Percentiles rank a stretch among this genome's conserved stretches.
Evolutionary conservation across 2,329 filamentous ascomycete species (phyloP).

Genomic region (Colletotrichum phormii): DNA sequence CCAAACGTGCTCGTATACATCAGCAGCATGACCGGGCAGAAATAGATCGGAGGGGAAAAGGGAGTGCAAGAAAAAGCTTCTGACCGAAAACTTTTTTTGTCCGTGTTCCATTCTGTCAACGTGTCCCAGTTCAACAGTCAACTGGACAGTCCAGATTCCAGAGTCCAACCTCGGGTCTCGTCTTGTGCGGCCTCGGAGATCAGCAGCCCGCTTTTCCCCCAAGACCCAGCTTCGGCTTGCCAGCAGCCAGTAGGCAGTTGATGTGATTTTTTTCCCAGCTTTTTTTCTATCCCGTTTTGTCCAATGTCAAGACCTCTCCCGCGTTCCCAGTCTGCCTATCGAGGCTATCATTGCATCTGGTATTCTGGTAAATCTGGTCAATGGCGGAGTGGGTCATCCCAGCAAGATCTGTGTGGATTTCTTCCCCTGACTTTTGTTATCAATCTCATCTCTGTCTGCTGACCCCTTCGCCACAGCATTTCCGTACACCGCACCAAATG

Average conservation of each 20-base stretch:
- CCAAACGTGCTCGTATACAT: not conserved
- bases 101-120: not conserved
- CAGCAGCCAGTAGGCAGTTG: not conserved
- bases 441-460: not conserved
- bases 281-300: no score
- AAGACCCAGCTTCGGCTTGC: not conserved
- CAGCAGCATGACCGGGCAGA: not conserved
- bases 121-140: not conserved
- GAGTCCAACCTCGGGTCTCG: not conserved
- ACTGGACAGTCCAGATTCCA: not conserved
- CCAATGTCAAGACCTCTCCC: not conserved
- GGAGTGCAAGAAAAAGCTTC: no score
- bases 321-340: not conserved
- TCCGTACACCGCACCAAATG: no score
- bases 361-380: not conserved
- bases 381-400: not conserved
- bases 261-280: not conserved
- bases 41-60: not conserved
- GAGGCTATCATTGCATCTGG: not conserved
- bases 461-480: not conserved
- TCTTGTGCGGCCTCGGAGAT: slow-evolving; percentile 17
- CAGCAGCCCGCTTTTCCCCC: not conserved
- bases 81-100: not conserved
- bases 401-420: not conserved
- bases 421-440: not conserved